Conservation (phyloP, 2,329 filamentous ascomycete species). For the Chaetomium sp. region DNA sequence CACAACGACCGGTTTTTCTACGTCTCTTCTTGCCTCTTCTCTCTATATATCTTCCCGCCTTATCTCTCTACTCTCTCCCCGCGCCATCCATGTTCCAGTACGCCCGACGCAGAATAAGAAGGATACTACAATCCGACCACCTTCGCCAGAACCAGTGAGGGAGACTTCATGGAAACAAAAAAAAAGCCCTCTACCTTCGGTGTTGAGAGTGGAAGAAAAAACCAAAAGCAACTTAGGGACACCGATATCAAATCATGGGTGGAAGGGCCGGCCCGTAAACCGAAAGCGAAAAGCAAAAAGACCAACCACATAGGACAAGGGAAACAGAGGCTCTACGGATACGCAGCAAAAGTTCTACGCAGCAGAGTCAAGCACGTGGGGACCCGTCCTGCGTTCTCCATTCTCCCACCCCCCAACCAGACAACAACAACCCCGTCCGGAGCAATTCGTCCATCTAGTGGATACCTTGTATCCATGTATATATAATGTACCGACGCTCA, state of each 20-base stretch:
- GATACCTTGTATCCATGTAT: too few species aligned
- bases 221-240: too few species aligned
- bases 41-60: not conserved
- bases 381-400: too few species aligned
- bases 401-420: too few species aligned
- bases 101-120: not conserved
- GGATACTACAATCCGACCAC: not conserved
- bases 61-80: too few species aligned
- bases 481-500: not conserved
- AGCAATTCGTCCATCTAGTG: too few species aligned
- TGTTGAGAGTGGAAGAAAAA: too few species aligned
- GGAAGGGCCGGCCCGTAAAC: not conserved
- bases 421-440: not conserved
- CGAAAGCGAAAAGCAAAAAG: not conserved
- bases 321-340: not conserved
- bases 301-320: not conserved
- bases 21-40: not conserved
- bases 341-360: too few species aligned
- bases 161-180: not conserved
- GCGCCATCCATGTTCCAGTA: not conserved
- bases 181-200: too few species aligned
- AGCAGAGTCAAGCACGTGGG: too few species aligned
- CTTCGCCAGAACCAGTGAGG: too few species aligned
- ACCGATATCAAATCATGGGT: too few species aligned
- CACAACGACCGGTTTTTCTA: not conserved